Base-by-base conservation (phyloP, 495 filamentous ascomycete genomes). In the Annulohypoxylon bovei region DNA sequence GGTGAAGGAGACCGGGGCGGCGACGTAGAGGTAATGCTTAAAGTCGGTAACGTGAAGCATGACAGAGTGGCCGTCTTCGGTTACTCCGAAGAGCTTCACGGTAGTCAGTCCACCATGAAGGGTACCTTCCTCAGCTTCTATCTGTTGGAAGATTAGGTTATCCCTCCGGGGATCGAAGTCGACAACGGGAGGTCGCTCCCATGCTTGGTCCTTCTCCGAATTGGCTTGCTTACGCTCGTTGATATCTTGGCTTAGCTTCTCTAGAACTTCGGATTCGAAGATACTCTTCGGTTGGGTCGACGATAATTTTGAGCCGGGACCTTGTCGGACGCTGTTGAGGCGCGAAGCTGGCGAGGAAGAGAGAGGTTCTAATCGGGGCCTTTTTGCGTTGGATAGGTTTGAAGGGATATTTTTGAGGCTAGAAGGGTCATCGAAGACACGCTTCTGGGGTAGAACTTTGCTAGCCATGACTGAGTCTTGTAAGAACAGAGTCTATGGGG, bases 1-100 rank as follows among this genome's bases (percentile, higher is more conserved):
- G 11, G 85, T 85, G 80, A 99, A 99, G 20, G 85, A 86, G 4
- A 94, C 82, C 0, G 95, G 95, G 1, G 95, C 95, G 7, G 93
- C 90, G 49, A 98, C 89, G 73, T 97, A 99, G 54, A 99, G 87
- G 73, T 99, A 99, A 78, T 98, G 95, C 64, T 92, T 88, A 79
- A 99, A 99, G 76, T 92, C 93, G 5, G 92, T 97, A 62, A 99
- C 93, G 78, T 99, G 94, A 16, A 99, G 85, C 64, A 98, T 84
- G 7, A 97, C 95, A 1, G 95, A 98, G 80, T 99, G 92, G 66
- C 95, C 95, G 44, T 85, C 80, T 83, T 95, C 92, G n/a, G 95
- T 98, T n/a, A 98, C 93, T 72, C 95, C 95, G 78, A 98, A 99
- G 12, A 99, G 86, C 79, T 93, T 93, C 64, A 98, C 85, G 0